Evolutionary conservation across 2,329 filamentous ascomycete species (phyloP), one percentile per base, ranked within the genome.

Genomic region (Xylariales sp.): DNA sequence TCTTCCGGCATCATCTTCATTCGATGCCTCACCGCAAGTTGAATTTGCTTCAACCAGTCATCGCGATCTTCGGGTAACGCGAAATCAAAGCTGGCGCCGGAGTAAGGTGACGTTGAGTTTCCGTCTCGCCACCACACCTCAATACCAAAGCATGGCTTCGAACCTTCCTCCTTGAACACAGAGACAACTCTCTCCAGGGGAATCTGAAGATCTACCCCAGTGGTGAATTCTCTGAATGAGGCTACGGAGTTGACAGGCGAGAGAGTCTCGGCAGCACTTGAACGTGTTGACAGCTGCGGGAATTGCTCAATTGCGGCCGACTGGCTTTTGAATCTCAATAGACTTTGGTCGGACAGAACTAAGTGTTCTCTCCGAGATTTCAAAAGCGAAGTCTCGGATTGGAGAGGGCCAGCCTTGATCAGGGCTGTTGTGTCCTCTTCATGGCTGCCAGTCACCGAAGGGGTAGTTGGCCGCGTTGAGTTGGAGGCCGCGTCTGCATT

Each of bases 81-180:
- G 48, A 78, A 76, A 49, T 70, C 70, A 25, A 78, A 55, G 27
- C 69, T 66, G 3, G 69, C 56, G 41, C 67, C 71, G 41, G 60
- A 60, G 44, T 72, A 76, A 12, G 64, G 58, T 28, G 72, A 56
- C 11, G 62, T 59, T 3, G 67, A 63, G 40, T 63, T 59, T 13
- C 58, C 52, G 12, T 66, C 66, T 40, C 65, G 68, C 74, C 74
- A 78, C 73, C 74, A 78, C 2, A 78, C 61, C 48, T 79, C 74
- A 35, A 78, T 54, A 5, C 71, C 71, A 30, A 72, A 74, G 6
- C 68, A 65, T 11, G 70, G 65, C 32, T 67, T 63, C 2, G 65
- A 64, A 29, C 65, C 66, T 48, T 77, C 73, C 20, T 73, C 68
- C 20, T 65, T 66, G 44, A 76, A 77, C 3, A 67, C 66, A 3